These are phyloP conservation scores for Melanopsichium pennsylvanicum DNA, from an alignment of 1,284 basidiomycete species.

Conservation along the genomic window DNA sequence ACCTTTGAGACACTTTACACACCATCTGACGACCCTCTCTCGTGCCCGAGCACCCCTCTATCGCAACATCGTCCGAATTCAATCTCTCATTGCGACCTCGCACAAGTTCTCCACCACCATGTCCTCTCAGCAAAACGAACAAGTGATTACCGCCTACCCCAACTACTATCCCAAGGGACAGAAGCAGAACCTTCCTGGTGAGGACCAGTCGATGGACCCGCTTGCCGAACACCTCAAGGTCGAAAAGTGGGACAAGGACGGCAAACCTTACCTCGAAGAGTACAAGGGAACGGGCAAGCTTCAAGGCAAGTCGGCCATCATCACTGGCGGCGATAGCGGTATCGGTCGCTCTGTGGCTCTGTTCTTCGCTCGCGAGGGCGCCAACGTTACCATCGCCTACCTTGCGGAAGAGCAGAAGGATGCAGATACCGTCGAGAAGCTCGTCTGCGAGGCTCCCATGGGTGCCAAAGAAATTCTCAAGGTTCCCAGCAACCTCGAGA, in stretches of 20 bases:
- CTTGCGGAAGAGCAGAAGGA: slow-evolving; percentile 74
- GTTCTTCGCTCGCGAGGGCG: slow-evolving; percentile 74
- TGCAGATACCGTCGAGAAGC: slow-evolving; percentile 46
- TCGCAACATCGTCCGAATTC: no score
- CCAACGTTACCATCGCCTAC: slow-evolving; percentile 74
- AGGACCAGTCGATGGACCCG: slow-evolving; percentile 60
- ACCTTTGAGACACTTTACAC: no score
- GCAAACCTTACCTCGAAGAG: slow-evolving; percentile 72
- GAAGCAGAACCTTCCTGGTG: slow-evolving; percentile 47
- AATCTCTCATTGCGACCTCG: no score
- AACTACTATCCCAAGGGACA: slow-evolving; percentile 52
- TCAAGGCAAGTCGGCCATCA: slow-evolving; percentile 72
- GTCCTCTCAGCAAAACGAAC: slow-evolving; percentile 33
- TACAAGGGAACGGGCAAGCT: slow-evolving; percentile 71
- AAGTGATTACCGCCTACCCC: slow-evolving; percentile 52
- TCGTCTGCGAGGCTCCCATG: slow-evolving; percentile 47
- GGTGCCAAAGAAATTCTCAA: slow-evolving; percentile 66
- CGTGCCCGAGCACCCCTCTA: no score
- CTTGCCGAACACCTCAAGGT: slow-evolving; percentile 71
- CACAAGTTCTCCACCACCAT: no score
- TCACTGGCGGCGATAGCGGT: slow-evolving; percentile 73
- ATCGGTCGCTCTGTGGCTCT: slow-evolving; percentile 73
- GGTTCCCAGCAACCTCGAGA: slow-evolving; percentile 69
- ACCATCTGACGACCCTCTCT: no score
- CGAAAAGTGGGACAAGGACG: slow-evolving; percentile 72